Evolutionary conservation across 106 monocot species (phyloP).

Genomic region (Allium sativum): DNA sequence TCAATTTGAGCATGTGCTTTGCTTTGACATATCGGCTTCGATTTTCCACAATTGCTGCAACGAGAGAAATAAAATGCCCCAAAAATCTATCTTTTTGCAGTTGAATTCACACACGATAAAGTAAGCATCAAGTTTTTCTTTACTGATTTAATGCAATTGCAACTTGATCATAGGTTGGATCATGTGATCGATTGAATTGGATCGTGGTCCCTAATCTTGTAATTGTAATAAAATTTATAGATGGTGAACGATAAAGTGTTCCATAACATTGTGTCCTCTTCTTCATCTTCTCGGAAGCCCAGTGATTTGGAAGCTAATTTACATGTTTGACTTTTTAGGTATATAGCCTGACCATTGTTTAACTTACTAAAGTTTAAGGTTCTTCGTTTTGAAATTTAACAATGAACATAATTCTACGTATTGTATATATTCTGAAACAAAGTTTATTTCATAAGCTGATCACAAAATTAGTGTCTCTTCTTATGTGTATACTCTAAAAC

Average conservation of each 20-base stretch:
- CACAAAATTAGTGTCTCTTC: no score
- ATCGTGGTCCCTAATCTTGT: neutral
- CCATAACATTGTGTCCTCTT: constrained; percentile 12
- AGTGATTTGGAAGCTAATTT: constrained; percentile 12
- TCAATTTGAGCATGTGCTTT: no score
- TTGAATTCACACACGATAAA: neutral
- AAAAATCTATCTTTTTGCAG: neutral
- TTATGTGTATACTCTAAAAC: no score
- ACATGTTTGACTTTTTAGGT: no score
- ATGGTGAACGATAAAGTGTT: constrained; percentile 17
- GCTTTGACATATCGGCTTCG: no score
- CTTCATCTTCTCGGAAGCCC: constrained; percentile 9
- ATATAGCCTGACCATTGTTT: neutral
- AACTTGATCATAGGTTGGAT: neutral
- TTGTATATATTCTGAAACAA: no score
- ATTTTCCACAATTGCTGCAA: no score
- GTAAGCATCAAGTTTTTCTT: neutral
- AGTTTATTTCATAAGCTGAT: no score
- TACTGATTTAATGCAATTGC: neutral
- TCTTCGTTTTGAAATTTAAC: neutral
- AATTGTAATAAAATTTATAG: neutral
- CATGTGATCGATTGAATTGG: constrained; percentile 5
- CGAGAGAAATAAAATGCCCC: neutral
- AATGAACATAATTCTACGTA: no score
- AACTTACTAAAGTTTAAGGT: neutral